Evolutionary conservation across 352 stramenopile genomes (phyloP).

Genomic region (Globisporangium polare): DNA sequence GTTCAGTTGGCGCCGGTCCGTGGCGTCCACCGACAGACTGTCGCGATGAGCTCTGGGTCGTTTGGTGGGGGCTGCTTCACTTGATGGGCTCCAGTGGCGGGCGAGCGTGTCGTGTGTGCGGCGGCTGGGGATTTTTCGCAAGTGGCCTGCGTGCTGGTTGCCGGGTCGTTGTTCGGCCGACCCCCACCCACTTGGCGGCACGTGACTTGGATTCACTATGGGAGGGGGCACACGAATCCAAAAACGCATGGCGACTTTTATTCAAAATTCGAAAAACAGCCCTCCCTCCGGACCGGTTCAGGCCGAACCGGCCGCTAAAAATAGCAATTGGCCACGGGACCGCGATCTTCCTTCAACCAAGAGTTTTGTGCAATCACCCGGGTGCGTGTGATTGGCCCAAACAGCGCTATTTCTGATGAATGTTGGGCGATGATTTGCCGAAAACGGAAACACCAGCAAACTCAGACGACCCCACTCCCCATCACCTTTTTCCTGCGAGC

Average conservation of each 20-base stretch:
- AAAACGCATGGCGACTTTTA: not conserved
- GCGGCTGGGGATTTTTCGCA: constrained; percentile 17
- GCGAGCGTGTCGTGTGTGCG: constrained; percentile 2
- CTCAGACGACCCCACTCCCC: not conserved
- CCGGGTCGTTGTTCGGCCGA: not conserved
- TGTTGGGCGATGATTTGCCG: not conserved
- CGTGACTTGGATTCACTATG: constrained; percentile 4
- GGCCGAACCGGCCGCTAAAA: not conserved
- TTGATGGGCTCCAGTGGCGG: not conserved
- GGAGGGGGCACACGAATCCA: constrained; percentile 3
- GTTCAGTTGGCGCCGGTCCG: too few species aligned
- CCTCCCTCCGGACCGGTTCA: not conserved
- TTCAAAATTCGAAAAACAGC: constrained; percentile 12
- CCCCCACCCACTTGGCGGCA: constrained; percentile 8
- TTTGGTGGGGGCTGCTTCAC: not conserved
- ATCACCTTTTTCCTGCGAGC: constrained; percentile 4
- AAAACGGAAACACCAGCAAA: not conserved
- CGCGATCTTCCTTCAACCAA: constrained; percentile 2
- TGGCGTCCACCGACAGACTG: constrained; percentile 6
- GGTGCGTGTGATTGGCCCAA: too few species aligned
- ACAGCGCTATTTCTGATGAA: not conserved
- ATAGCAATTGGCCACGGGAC: not conserved
- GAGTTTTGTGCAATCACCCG: constrained; percentile 6
- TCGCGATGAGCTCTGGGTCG: not conserved
- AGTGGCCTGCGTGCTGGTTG: constrained; percentile 6